Evolutionary conservation across 2,329 filamentous ascomycete species (phyloP).

Genomic region (Fusarium scirpi): DNA sequence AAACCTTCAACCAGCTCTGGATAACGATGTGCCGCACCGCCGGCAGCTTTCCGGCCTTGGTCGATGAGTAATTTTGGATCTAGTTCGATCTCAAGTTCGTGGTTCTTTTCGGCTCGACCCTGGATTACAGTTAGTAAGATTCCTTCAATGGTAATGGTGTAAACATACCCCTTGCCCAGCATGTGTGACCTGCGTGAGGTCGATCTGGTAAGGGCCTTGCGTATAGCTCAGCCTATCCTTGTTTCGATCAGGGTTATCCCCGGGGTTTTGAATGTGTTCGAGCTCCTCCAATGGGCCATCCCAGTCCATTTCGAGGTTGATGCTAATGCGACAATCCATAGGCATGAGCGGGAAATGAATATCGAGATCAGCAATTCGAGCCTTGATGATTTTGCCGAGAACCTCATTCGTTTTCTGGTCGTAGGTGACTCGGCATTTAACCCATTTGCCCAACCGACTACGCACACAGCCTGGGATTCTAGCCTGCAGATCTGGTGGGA

Average conservation of each 20-base stretch:
- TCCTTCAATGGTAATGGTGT: neutral
- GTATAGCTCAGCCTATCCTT: constrained; percentile 95
- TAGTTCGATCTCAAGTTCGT: constrained; percentile 85
- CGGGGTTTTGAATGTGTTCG: constrained; percentile 55
- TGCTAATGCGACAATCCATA: constrained; percentile 92
- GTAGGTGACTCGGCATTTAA: constrained; percentile 73
- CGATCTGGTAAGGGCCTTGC: constrained; percentile 88
- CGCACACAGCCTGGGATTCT: constrained; percentile 74
- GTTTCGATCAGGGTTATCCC: constrained; percentile 70
- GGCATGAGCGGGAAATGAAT: constrained; percentile 80
- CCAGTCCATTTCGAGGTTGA: constrained; percentile 94
- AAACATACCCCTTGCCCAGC: constrained; percentile 55
- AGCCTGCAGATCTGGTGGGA: constrained; percentile 69
- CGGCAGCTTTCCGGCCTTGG: constrained; percentile 70
- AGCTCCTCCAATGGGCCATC: constrained; percentile 74
- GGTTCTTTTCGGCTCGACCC: constrained; percentile 70
- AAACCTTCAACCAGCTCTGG: constrained; percentile 77
- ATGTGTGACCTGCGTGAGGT: constrained; percentile 88
- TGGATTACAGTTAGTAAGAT: constrained; percentile 42
- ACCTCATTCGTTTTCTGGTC: constrained; percentile 78
- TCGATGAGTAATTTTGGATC: constrained; percentile 72
- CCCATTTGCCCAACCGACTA: constrained; percentile 64
- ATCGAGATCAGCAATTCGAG: constrained; percentile 87
- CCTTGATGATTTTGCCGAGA: constrained; percentile 89
- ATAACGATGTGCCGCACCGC: constrained; percentile 68